Conservation (phyloP, 306 rosid genomes). For the Quercus suber region DNA sequence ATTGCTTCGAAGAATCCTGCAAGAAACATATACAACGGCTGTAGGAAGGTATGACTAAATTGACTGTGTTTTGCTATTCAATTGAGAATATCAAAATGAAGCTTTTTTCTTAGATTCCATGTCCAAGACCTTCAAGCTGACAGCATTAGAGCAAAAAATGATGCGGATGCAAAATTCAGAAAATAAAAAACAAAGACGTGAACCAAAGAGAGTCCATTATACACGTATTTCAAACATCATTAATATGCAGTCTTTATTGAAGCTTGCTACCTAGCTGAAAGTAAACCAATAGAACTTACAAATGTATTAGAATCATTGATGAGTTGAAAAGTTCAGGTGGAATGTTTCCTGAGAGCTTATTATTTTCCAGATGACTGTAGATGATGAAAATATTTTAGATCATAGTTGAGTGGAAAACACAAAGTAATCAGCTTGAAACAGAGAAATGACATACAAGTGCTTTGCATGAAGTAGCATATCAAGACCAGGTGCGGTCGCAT, state of each 20-base stretch:
- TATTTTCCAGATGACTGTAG: slow-evolving; percentile 33
- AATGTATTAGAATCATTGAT: slow-evolving; percentile 24
- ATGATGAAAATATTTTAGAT: neutral
- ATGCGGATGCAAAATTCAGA: neutral
- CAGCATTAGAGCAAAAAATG: neutral
- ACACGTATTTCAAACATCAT: neutral
- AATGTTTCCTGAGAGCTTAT: slow-evolving; percentile 23
- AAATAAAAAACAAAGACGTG: neutral
- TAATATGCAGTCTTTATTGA: too few species aligned
- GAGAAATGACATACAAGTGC: slow-evolving; percentile 38
- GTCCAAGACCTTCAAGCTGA: neutral
- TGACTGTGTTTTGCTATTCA: neutral
- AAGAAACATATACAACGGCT: neutral
- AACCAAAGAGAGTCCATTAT: neutral
- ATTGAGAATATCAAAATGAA: neutral
- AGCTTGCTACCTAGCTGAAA: too few species aligned
- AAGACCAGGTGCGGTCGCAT: slow-evolving; percentile 20
- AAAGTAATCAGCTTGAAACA: too few species aligned
- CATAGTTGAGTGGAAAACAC: neutral
- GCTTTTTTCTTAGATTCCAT: neutral
- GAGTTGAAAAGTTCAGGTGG: slow-evolving; percentile 25
- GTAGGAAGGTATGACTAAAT: neutral
- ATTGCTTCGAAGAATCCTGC: slow-evolving; percentile 66
- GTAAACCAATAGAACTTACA: slow-evolving; percentile 25
- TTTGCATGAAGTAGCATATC: slow-evolving; percentile 22